Percentiles rank a stretch among this genome's conserved stretches.
phyloP scores from a whole-genome alignment of 768 basidiomycete species.

The Serpula lacrymans region DNA sequence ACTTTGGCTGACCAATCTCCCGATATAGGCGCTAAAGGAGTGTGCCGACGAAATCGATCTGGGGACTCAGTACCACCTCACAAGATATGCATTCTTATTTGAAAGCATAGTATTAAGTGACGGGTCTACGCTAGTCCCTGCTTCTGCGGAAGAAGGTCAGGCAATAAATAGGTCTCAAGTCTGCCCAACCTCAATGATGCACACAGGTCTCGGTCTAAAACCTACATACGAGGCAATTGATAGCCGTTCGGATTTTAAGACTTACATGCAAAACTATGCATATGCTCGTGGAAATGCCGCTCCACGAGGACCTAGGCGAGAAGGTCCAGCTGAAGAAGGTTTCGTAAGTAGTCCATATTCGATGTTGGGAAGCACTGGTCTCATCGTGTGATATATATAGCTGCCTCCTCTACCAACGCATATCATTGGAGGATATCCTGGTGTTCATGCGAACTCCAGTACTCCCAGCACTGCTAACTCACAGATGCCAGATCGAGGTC shows the following conservation, averaged over 20 bases:
- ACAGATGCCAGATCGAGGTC: conserved; percentile 51
- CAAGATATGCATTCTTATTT: conserved; percentile 91
- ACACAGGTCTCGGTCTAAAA: conserved; percentile 70
- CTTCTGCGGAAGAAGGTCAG: conserved; percentile 66
- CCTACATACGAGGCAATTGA: conserved; percentile 88
- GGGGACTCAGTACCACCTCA: conserved; percentile 96
- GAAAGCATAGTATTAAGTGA: conserved; percentile 90
- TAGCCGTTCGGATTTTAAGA: conserved; percentile 91
- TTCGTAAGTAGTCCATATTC: conserved; percentile 64
- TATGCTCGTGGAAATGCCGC: conserved; percentile 72
- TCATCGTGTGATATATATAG: too few relatives aligned
- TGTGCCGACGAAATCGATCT: conserved; percentile 95
- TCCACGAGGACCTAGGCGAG: conserved; percentile 73
- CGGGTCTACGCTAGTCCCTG: conserved; percentile 76
- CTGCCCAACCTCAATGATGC: conserved; percentile 2
- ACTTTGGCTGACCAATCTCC: conserved; percentile 11
- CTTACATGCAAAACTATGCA: conserved; percentile 96
- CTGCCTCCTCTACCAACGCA: conserved; percentile 59
- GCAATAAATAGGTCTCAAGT: neutral
- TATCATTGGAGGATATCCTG: conserved; percentile 21
- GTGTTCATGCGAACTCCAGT: conserved; percentile 21
- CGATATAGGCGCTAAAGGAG: conserved; percentile 78
- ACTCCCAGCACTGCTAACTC: conserved; percentile 26
- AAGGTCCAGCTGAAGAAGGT: conserved; percentile 88
- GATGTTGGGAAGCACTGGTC: conserved; percentile 4